These are phyloP conservation scores for Camellia japonica DNA, from an alignment of 148 eudicot genomes.

Conservation along the genomic window DNA sequence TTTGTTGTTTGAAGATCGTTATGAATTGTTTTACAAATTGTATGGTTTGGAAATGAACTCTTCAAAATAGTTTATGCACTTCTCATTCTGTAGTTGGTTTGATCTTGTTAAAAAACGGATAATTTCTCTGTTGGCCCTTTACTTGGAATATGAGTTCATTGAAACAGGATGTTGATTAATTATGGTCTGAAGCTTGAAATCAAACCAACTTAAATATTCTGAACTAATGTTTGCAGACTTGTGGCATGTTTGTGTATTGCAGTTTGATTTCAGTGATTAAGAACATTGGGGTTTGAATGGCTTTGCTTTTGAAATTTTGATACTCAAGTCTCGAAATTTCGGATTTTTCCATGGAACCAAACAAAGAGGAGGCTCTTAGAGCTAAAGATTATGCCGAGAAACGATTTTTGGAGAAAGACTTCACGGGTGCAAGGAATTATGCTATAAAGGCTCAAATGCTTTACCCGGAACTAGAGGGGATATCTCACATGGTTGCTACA, in stretches of 20 bases:
- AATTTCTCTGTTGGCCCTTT: neutral
- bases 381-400: conserved; percentile 84
- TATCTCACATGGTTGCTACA: conserved; percentile 91
- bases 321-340: conserved; percentile 16
- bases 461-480: conserved; percentile 79
- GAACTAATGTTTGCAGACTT: conserved; percentile 1
- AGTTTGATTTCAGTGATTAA: neutral
- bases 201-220: neutral
- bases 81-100: conserved; percentile 4
- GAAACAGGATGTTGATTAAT: neutral
- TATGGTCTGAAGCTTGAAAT: conserved; percentile 1
- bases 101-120: conserved; percentile 3
- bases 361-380: conserved; percentile 72
- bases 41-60: neutral
- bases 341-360: conserved; percentile 58
- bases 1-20: neutral
- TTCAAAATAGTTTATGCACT: conserved; percentile 4
- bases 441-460: conserved; percentile 81
- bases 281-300: conserved; percentile 7
- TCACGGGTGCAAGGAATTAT: conserved; percentile 63
- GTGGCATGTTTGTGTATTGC: neutral
- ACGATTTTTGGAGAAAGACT: conserved; percentile 69
- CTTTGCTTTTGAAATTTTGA: conserved; percentile 16
- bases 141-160: neutral
- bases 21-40: neutral